Percentiles rank a stretch among this genome's conserved stretches.
These are phyloP conservation scores for Cryptosporidium viatorum DNA, from an alignment of 169 alveolate genomes.

Conservation along the genomic window DNA sequence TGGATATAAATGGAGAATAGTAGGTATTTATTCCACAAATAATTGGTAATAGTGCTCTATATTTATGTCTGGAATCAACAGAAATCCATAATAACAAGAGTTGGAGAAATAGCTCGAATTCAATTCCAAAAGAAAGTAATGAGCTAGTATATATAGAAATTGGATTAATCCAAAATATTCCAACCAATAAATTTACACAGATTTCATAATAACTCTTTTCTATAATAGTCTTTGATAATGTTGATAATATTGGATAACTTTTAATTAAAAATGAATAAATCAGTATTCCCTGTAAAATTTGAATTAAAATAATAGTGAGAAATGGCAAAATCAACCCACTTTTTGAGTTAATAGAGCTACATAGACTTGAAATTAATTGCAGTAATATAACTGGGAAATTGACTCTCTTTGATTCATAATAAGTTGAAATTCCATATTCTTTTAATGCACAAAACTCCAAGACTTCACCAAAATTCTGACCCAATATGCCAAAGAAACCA, in stretches of 20 bases:
- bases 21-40: slow-evolving; percentile 10
- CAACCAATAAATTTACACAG: not conserved
- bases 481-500: slow-evolving; percentile 22
- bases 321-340: slow-evolving; percentile 5
- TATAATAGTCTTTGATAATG: not conserved
- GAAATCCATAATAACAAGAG: slow-evolving; percentile 32
- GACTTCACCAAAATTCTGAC: slow-evolving; percentile 19
- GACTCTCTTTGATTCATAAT: not conserved
- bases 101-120: slow-evolving; percentile 7
- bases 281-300: slow-evolving; percentile 25
- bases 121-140: slow-evolving; percentile 25
- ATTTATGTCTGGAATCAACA: not conserved
- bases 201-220: not conserved
- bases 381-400: slow-evolving; percentile 15
- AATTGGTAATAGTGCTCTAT: slow-evolving; percentile 4
- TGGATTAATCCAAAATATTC: slow-evolving; percentile 47
- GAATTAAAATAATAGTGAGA: not conserved
- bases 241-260: not conserved
- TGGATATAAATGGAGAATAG: slow-evolving; percentile 7
- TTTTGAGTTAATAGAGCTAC: not conserved
- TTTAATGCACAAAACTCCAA: slow-evolving; percentile 31
- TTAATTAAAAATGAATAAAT: slow-evolving; percentile 10
- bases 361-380: not conserved
- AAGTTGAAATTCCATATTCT: slow-evolving; percentile 3
- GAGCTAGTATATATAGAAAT: slow-evolving; percentile 17